Evolutionary conservation across 2,329 filamentous ascomycete genomes (phyloP).

Genomic region (Exophiala calicioides): DNA sequence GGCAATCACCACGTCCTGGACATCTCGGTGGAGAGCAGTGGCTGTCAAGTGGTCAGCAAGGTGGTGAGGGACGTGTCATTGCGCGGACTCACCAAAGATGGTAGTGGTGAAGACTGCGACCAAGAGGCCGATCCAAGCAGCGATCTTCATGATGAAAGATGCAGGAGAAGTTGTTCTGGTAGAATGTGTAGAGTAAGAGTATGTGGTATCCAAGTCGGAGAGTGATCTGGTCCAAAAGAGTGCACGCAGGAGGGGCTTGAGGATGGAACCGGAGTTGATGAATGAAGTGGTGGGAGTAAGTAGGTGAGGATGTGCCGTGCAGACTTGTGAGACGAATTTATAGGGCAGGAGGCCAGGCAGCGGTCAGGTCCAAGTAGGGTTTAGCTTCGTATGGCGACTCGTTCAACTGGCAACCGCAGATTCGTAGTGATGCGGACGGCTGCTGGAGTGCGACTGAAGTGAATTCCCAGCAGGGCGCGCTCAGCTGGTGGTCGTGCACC

Average conservation of each 20-base stretch:
- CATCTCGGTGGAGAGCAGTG: constrained; percentile 2
- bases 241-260: constrained; percentile 16
- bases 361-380: too few species aligned
- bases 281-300: constrained; percentile 18
- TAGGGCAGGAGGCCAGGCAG: too few species aligned
- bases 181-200: constrained; percentile 27
- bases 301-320: constrained; percentile 12
- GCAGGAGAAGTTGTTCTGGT: constrained; percentile 11
- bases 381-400: too few species aligned
- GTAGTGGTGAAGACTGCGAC: constrained; percentile 12
- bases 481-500: too few species aligned
- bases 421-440: too few species aligned
- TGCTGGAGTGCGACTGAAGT: too few species aligned
- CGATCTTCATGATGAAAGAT: constrained; percentile 30
- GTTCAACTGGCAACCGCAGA: too few species aligned
- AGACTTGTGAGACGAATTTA: constrained; percentile 21
- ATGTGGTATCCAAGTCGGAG: constrained; percentile 29
- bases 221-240: constrained; percentile 28
- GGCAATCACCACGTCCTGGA: constrained; percentile 10
- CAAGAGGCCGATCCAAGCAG: constrained; percentile 13
- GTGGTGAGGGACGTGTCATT: background rate
- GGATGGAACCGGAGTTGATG: constrained; percentile 17
- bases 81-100: constrained; percentile 16
- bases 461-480: too few species aligned
- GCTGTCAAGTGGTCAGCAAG: constrained; percentile 18